Percentiles rank a stretch among this genome's conserved stretches.
phyloP scores from a whole-genome alignment of 169 alveolate genomes.

The Blepharisma undulans region DNA sequence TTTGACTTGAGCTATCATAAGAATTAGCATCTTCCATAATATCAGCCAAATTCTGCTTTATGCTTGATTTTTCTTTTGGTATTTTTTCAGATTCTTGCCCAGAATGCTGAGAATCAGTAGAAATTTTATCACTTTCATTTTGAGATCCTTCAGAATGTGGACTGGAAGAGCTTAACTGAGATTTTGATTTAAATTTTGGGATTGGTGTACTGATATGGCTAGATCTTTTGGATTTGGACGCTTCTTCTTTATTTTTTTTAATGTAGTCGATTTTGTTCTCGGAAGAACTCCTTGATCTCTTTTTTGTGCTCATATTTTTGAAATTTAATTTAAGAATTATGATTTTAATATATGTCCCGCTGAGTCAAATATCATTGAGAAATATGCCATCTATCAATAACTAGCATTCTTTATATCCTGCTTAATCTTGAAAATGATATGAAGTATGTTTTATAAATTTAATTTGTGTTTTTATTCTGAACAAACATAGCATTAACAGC shows the following conservation, averaged over 20 bases:
- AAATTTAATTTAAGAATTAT: neutral
- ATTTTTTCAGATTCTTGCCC: neutral
- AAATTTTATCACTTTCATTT: neutral
- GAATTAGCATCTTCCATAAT: neutral
- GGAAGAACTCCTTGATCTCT: neutral
- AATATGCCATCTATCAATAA: neutral
- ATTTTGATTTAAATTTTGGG: neutral
- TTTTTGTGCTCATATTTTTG: neutral
- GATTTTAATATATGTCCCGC: neutral
- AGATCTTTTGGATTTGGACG: neutral
- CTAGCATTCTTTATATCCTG: too few species aligned
- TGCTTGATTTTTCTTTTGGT: neutral
- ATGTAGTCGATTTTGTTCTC: neutral
- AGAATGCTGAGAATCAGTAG: neutral
- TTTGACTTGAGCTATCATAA: neutral
- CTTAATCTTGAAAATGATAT: too few species aligned
- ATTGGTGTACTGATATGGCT: neutral
- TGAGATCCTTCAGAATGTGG: neutral
- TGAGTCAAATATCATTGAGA: neutral
- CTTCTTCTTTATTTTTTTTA: neutral
- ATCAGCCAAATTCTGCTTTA: neutral
- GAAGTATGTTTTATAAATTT: too few species aligned
- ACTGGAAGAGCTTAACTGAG: neutral
- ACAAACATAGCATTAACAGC: too few species aligned
- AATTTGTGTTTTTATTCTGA: too few species aligned